Conservation (phyloP, 106 monocot species). For the Iris macrosiphon region DNA sequence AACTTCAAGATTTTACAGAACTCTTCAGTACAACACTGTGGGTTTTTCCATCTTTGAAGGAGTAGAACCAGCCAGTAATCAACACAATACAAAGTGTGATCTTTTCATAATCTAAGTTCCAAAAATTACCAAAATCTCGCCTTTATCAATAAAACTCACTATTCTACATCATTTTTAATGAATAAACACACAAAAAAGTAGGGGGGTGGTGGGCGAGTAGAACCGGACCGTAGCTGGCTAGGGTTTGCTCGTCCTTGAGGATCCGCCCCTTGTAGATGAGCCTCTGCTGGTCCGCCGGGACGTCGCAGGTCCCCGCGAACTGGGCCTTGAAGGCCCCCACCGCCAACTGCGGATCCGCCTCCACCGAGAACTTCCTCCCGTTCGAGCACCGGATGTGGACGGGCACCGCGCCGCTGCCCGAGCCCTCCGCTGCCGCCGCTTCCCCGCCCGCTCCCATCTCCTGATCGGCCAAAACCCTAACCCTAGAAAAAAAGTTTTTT, state of each 20-base stretch:
- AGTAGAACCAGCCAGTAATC: no score
- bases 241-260: slow-evolving; percentile 85
- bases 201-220: no score
- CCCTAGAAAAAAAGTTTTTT: neutral
- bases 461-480: neutral
- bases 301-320: slow-evolving; percentile 39
- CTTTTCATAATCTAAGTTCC: no score
- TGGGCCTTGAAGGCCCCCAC: slow-evolving; percentile 46
- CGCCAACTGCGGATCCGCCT: slow-evolving; percentile 38
- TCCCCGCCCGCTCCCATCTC: slow-evolving; percentile 1
- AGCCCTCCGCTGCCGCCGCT: slow-evolving; percentile 17
- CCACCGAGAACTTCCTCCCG: slow-evolving; percentile 63
- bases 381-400: slow-evolving; percentile 73
- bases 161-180: no score
- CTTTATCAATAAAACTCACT: no score
- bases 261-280: slow-evolving; percentile 91
- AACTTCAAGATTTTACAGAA: no score
- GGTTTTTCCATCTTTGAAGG: no score
- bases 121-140: no score
- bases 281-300: slow-evolving; percentile 67
- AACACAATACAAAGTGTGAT: no score
- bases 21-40: no score
- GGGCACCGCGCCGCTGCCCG: slow-evolving; percentile 16
- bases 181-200: no score
- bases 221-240: slow-evolving; percentile 73